Base-by-base conservation (phyloP, 352 stramenopile species). In the Pythium utonaiense region DNA sequence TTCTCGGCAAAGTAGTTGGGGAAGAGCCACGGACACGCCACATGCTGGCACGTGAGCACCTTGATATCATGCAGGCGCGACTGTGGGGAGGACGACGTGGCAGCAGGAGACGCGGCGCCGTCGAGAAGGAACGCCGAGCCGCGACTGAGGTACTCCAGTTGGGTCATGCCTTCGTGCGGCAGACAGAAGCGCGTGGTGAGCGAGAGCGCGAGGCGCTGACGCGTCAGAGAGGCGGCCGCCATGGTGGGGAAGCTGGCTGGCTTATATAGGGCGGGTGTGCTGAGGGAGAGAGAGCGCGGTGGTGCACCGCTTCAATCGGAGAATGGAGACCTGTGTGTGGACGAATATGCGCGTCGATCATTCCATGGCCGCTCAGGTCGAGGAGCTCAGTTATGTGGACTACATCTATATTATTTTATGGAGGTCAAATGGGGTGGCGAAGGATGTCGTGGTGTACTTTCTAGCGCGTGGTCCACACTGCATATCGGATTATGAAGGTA, bases 1-100 rank as follows among this genome's bases (percentile, higher is more conserved):
- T 83, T 89, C 52, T 89, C 70, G 12, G 59, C 27, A 58, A 91
- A 94, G 63, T 94, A 92, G 45, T 71, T 71, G 13, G 80, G 80
- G 66, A 90, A 92, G 5, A 80, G 67, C 84, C 84, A 91, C 36
- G 82, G 84, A 71, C 82, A 94, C 41, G 81, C 83, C 24, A 94
- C 83, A 58, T 94, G 84, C 58, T 91, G 80, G 52, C 78, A 91
- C 50, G 84, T 92, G 69, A 92, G 66, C 34, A 93, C 69, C 36
- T 58, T 57, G 33, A 70, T 45, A 16, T 53, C 36, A n/a, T 33
- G 1, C 14, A 62, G 34, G 12, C 8, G 25, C 22, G 45, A 14
- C 21, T 49, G 36, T 28, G 28, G 44, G n/a, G 40, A 9, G 21
- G 53, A 53, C 19, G 33, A 5, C 12, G 1, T 30, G 6, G 27